Evolutionary conservation across 495 filamentous ascomycete genomes (phyloP).

Genomic region (Penicillium parvum): DNA sequence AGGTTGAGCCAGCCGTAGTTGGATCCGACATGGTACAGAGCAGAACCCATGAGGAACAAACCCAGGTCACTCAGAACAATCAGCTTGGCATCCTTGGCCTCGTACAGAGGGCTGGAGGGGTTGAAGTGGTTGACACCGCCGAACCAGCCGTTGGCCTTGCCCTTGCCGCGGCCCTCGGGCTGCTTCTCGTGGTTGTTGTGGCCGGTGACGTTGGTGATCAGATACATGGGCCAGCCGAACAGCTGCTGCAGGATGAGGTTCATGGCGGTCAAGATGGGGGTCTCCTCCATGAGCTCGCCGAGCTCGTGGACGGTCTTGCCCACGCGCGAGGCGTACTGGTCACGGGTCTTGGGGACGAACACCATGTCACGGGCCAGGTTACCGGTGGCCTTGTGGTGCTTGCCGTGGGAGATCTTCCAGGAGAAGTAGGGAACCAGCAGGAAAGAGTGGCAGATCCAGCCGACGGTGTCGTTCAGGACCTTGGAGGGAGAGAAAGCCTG

Average conservation of each 20-base stretch:
- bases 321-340: slow-evolving; percentile 64
- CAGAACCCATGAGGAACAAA: slow-evolving; percentile 53
- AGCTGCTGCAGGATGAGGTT: slow-evolving; percentile 79
- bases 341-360: slow-evolving; percentile 82
- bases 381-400: slow-evolving; percentile 95
- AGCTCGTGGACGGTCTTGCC: slow-evolving; percentile 73
- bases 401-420: slow-evolving; percentile 90
- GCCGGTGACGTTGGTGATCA: slow-evolving; percentile 79
- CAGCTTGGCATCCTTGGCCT: slow-evolving; percentile 78
- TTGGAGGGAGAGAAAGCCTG: slow-evolving; percentile 80
- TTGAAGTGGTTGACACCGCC: slow-evolving; percentile 92
- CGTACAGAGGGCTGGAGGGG: slow-evolving; percentile 82
- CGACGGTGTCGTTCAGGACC: slow-evolving; percentile 77
- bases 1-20: slow-evolving; percentile 82
- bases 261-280: slow-evolving; percentile 73
- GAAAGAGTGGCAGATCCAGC: slow-evolving; percentile 77
- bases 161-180: slow-evolving; percentile 80
- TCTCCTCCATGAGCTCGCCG: slow-evolving; percentile 86
- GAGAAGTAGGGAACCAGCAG: slow-evolving; percentile 86
- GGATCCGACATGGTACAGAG: slow-evolving; percentile 57
- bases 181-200: slow-evolving; percentile 88
- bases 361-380: slow-evolving; percentile 97
- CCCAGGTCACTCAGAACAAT: slow-evolving; percentile 83
- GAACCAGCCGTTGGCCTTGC: slow-evolving; percentile 79
- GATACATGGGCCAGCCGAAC: slow-evolving; percentile 85